phyloP scores from a whole-genome alignment of 2,329 filamentous ascomycete genomes.

The Magnaporthiopsis incrustans region DNA sequence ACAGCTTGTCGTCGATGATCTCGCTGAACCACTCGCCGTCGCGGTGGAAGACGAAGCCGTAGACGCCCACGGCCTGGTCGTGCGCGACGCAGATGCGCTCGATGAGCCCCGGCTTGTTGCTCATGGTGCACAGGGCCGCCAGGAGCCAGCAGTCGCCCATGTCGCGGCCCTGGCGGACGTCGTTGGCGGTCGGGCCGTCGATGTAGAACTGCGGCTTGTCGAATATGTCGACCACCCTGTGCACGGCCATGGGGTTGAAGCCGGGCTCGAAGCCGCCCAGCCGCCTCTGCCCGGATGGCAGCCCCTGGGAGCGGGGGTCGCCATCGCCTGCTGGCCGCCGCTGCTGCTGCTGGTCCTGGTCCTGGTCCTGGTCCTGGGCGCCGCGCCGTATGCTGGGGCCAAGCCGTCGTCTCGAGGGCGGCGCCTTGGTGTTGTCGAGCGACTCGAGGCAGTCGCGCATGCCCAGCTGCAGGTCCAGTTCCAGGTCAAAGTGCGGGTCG shows the following conservation, averaged over 20 bases:
- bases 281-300: constrained; percentile 11
- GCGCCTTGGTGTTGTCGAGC: constrained; percentile 10
- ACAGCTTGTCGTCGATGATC: constrained; percentile 51
- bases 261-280: constrained; percentile 9
- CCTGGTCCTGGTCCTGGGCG: not conserved
- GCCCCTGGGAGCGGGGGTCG: not conserved
- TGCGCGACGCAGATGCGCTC: constrained; percentile 65
- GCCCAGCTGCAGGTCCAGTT: constrained; percentile 61
- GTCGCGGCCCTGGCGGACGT: constrained; percentile 69
- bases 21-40: constrained; percentile 66
- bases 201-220: constrained; percentile 70
- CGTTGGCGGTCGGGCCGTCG: constrained; percentile 66
- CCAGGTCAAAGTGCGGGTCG: constrained; percentile 81
- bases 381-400: not conserved
- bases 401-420: not conserved
- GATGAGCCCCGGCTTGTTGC: constrained; percentile 64
- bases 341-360: not conserved
- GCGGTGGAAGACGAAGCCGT: constrained; percentile 77
- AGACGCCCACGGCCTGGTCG: constrained; percentile 68
- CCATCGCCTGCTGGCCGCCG: constrained; percentile 8
- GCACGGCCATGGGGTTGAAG: constrained; percentile 47
- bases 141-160: constrained; percentile 79
- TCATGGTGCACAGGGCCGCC: constrained; percentile 69
- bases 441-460: constrained; percentile 39
- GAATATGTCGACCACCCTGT: constrained; percentile 68